phyloP scores from a whole-genome alignment of 2,329 filamentous ascomycete genomes.

The Periconia sp. region DNA sequence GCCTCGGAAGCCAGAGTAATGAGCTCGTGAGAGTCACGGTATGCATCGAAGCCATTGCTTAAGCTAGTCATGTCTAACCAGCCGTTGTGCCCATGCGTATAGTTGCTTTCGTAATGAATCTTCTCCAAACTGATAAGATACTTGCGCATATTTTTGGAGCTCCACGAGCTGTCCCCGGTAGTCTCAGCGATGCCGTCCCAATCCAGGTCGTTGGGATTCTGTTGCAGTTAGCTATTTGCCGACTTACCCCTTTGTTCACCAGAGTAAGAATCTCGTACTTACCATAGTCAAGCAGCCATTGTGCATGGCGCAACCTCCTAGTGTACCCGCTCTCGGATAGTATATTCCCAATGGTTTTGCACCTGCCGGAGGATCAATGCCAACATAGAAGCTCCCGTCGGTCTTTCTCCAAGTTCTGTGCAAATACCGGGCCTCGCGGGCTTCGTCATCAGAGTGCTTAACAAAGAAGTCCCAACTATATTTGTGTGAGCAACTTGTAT shows the following conservation, averaged over 20 bases:
- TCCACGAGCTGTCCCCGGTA: conserved; percentile 63
- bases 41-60: conserved; percentile 21
- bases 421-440: conserved; percentile 54
- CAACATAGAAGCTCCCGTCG: conserved; percentile 55
- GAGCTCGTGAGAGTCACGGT: conserved; percentile 18
- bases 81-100: conserved; percentile 20
- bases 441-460: conserved; percentile 58
- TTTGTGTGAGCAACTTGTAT: conserved; percentile 36
- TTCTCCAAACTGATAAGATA: conserved; percentile 48
- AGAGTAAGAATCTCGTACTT: conserved; percentile 26
- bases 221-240: background rate
- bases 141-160: conserved; percentile 58
- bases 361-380: conserved; percentile 53
- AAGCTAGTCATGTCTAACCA: conserved; percentile 31
- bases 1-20: conserved; percentile 15
- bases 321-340: conserved; percentile 60
- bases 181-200: conserved; percentile 59
- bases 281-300: conserved; percentile 52
- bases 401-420: conserved; percentile 60
- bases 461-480: conserved; percentile 64
- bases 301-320: conserved; percentile 62
- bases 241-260: conserved; percentile 10
- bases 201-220: conserved; percentile 57
- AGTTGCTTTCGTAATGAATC: conserved; percentile 28
- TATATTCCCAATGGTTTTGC: conserved; percentile 55